phyloP scores from a whole-genome alignment of 352 stramenopile species.

The Phytophthora crassamura region DNA sequence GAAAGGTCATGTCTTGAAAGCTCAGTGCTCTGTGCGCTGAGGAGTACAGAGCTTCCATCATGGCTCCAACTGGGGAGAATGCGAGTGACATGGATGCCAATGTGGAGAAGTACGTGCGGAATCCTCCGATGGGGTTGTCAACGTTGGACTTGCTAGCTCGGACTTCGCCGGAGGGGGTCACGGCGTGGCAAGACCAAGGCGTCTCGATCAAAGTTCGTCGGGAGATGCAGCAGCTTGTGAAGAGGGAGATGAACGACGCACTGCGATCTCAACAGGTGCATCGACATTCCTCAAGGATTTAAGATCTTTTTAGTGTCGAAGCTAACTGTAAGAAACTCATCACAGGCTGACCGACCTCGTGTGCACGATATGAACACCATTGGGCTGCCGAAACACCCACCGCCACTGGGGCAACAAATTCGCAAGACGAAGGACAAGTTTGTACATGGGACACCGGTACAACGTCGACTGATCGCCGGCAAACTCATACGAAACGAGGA shows the following conservation, averaged over 20 bases:
- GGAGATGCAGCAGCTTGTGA: slow-evolving; percentile 56
- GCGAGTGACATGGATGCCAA: slow-evolving; percentile 1
- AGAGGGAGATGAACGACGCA: slow-evolving; percentile 18
- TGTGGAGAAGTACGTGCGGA: slow-evolving; percentile 34
- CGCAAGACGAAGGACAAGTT: slow-evolving; percentile 27
- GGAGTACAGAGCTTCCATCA: neutral
- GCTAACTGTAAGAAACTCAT: slow-evolving; percentile 1
- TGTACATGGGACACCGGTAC: slow-evolving; percentile 45
- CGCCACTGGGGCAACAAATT: slow-evolving; percentile 22
- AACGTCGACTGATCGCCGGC: slow-evolving; percentile 50
- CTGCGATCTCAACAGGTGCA: slow-evolving; percentile 17
- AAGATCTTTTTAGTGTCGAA: no score
- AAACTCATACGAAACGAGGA: slow-evolving; percentile 41
- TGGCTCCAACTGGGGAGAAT: slow-evolving; percentile 5
- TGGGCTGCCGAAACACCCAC: slow-evolving; percentile 36
- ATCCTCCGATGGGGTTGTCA: slow-evolving; percentile 45
- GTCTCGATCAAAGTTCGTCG: slow-evolving; percentile 38
- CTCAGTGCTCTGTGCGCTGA: slow-evolving; percentile 7
- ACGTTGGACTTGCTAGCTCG: slow-evolving; percentile 72
- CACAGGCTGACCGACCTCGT: slow-evolving; percentile 19
- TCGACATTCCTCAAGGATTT: no score
- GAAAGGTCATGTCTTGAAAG: slow-evolving; percentile 2
- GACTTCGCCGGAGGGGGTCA: slow-evolving; percentile 19
- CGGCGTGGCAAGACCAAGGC: slow-evolving; percentile 2
- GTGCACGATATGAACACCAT: slow-evolving; percentile 51